These are phyloP conservation scores for Puccinia polysora DNA, from an alignment of 1,284 basidiomycete species.

Conservation along the genomic window DNA sequence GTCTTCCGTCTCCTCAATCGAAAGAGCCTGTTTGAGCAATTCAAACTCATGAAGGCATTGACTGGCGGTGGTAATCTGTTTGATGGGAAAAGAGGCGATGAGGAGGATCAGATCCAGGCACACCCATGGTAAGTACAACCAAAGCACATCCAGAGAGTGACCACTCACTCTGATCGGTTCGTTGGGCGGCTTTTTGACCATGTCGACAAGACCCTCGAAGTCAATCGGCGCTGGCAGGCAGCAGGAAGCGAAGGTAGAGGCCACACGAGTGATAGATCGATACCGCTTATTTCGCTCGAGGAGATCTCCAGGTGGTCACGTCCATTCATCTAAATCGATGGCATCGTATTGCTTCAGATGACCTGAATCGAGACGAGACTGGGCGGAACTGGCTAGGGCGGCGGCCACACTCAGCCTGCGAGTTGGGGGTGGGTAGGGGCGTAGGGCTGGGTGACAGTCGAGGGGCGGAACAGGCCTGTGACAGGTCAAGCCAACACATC, in stretches of 20 bases:
- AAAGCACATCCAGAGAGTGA: neutral
- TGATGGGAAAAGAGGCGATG: neutral
- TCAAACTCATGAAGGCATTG: slow-evolving; percentile 54
- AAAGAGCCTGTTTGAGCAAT: slow-evolving; percentile 56
- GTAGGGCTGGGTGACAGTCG: too few relatives aligned
- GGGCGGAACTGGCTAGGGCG: too few relatives aligned
- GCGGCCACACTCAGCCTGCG: too few relatives aligned
- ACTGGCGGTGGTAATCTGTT: slow-evolving; percentile 20
- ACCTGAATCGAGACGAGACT: too few relatives aligned
- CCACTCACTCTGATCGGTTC: slow-evolving; percentile 23
- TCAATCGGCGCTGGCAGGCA: neutral
- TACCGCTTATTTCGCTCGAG: too few relatives aligned
- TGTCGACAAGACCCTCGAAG: neutral
- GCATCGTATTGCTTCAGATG: too few relatives aligned
- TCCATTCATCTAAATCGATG: too few relatives aligned
- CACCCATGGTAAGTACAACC: neutral
- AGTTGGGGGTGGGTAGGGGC: too few relatives aligned
- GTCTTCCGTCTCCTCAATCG: slow-evolving; percentile 70
- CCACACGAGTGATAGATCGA: too few relatives aligned
- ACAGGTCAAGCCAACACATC: too few relatives aligned
- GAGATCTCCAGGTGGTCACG: too few relatives aligned
- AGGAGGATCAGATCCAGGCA: neutral
- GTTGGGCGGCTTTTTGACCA: slow-evolving; percentile 17
- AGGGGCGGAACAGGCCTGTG: too few relatives aligned
- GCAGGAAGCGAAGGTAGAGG: neutral